These are phyloP conservation scores for Pythium sukuiense DNA, from an alignment of 352 stramenopile genomes.

Conservation along the genomic window DNA sequence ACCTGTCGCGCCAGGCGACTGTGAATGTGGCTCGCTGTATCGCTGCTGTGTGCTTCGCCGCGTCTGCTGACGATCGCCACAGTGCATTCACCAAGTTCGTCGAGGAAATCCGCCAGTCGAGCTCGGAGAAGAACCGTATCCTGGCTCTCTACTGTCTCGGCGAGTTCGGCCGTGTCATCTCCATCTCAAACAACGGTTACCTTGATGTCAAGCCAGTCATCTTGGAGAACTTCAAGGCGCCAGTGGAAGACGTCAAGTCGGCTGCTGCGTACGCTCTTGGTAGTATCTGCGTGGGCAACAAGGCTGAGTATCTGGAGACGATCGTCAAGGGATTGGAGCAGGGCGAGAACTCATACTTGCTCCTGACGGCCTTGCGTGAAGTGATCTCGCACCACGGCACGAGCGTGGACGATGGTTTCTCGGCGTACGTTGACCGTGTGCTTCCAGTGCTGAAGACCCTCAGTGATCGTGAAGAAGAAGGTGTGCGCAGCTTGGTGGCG, in stretches of 20 bases:
- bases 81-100: conserved; percentile 76
- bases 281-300: conserved; percentile 94
- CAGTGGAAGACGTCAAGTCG: conserved; percentile 95
- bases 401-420: conserved; percentile 73
- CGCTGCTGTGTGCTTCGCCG: conserved; percentile 78
- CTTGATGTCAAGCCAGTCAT: conserved; percentile 90
- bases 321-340: conserved; percentile 94
- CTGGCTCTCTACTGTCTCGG: conserved; percentile 94
- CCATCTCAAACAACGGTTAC: conserved; percentile 71
- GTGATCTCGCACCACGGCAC: conserved; percentile 90
- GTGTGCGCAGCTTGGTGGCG: conserved; percentile 96
- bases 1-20: conserved; percentile 89
- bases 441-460: conserved; percentile 94
- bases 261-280: conserved; percentile 96
- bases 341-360: conserved; percentile 93
- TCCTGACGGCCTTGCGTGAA: conserved; percentile 96
- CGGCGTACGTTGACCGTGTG: conserved; percentile 83
- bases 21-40: conserved; percentile 94
- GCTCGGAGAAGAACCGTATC: conserved; percentile 74
- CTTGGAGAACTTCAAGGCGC: conserved; percentile 83
- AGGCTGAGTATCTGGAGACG: conserved; percentile 84
- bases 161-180: conserved; percentile 93
- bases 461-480: conserved; percentile 93
- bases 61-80: conserved; percentile 58
- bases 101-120: conserved; percentile 52